A percentile compares a stretch with the other conserved stretches of the same genome.
Evolutionary conservation across 2,329 filamentous ascomycete genomes (phyloP).

Genomic region (Verticillium nonalfalfae): DNA sequence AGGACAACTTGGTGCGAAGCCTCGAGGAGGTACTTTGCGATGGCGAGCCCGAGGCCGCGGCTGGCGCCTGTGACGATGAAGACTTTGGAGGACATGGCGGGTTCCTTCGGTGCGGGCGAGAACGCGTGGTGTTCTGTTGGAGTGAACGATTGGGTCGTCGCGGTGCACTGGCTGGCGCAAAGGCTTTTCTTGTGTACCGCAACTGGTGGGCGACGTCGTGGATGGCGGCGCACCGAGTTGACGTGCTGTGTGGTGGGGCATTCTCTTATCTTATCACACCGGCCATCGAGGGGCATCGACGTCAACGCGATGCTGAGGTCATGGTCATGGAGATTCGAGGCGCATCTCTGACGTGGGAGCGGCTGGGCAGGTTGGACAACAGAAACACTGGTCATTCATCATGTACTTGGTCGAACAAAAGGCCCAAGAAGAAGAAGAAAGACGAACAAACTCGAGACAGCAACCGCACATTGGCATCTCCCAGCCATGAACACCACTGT

Average conservation of each 20-base stretch:
- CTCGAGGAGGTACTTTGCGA: slow-evolving; percentile 44
- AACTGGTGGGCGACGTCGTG: neutral
- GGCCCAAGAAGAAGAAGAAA: too few species aligned
- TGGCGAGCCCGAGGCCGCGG: slow-evolving; percentile 54
- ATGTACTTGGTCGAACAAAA: too few species aligned
- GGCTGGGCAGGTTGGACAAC: too few species aligned
- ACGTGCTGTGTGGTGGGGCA: neutral
- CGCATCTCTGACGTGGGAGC: neutral
- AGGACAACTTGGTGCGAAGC: slow-evolving; percentile 53
- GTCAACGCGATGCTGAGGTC: neutral
- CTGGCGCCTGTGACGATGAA: slow-evolving; percentile 65
- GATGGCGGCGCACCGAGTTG: neutral
- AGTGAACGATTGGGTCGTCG: neutral
- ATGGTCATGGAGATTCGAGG: too few species aligned
- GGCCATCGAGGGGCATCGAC: neutral
- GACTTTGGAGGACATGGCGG: slow-evolving; percentile 51
- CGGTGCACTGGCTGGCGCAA: neutral
- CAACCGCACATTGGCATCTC: neutral
- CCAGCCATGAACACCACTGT: slow-evolving; percentile 45
- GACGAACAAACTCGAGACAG: too few species aligned
- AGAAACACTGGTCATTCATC: too few species aligned
- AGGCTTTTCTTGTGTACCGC: neutral
- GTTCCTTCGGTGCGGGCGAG: neutral
- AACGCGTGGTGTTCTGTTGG: neutral
- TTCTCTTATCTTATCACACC: neutral